Evolutionary conservation across 2,329 filamentous ascomycete species (phyloP), one percentile per base, ranked within the genome.

Genomic region (Alternaria consortialis): DNA sequence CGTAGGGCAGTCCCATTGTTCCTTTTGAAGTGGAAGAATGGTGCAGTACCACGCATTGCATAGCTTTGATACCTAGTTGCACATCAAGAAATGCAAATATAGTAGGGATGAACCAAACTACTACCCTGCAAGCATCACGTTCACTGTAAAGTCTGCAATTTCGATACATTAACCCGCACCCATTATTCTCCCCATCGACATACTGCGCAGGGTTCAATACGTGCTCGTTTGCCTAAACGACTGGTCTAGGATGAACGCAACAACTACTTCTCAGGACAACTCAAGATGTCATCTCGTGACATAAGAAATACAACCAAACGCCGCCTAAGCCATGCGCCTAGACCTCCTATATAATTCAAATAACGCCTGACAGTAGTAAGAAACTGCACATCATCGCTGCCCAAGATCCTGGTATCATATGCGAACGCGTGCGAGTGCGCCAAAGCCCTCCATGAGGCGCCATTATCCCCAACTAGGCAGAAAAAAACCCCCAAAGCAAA

Each of bases 371-470:
- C 32, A 43, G 31, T 53, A 36, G 40, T 17, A 40, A 29, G 25
- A 48, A 34, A 51, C 20, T 50, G 31, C 23, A 51, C 20, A 17
- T 48, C 44, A 20, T 32, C 27, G 44, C 46, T 46, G 34, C 34
- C 51, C 31, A 48, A 56, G 56, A 42, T 40, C 58, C 60, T 68
- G 67, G 67, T 69, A 69, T 69, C 65, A 65, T 68, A 68, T 66
- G 65, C 63, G 63, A 56, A 64, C 63, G 61, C 47, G 29, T 60
- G 62, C 67, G 64, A 39, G 36, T 40, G 34, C 50, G 46, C 50
- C 50, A 40, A 51, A 37, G 48, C 25, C 48, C 6, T 39, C 11
- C 20, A 52, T 52, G 46, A 48, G 29, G 46, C 46, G 31, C 46
- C 46, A 20, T 50, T 50, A 15, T 50, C 20, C 46, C 46, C 32